Conservation (phyloP, 2,329 filamentous ascomycete species). For the Ophiognomonia clavigignenti-juglandacearum region DNA sequence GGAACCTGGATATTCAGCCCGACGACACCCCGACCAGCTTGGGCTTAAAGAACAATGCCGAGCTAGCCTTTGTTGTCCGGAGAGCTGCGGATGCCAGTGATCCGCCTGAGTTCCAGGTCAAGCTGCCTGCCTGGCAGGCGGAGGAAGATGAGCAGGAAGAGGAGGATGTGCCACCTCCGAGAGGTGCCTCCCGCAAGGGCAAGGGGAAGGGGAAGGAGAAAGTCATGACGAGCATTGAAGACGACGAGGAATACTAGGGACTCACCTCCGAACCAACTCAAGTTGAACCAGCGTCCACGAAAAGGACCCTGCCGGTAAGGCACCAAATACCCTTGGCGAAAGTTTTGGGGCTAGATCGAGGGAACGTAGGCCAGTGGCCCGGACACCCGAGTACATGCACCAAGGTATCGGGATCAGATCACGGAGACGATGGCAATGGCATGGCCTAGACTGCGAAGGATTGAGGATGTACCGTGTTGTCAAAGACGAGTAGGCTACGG, state of each 20-base stretch:
- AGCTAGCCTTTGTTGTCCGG: slow-evolving; percentile 46
- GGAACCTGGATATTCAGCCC: slow-evolving; percentile 33
- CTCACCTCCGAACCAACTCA: too few species aligned
- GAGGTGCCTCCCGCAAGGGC: slow-evolving; percentile 20
- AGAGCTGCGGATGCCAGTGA: slow-evolving; percentile 31
- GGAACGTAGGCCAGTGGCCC: too few species aligned
- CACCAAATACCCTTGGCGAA: too few species aligned
- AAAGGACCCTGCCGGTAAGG: too few species aligned
- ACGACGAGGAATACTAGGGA: slow-evolving; percentile 2
- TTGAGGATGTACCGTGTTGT: too few species aligned
- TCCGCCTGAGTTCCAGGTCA: slow-evolving; percentile 38
- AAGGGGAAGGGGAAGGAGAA: slow-evolving; percentile 13
- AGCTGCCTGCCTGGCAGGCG: slow-evolving; percentile 36
- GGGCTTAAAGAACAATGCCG: slow-evolving; percentile 41
- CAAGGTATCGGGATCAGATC: too few species aligned
- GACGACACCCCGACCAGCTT: slow-evolving; percentile 35
- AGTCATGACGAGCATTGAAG: slow-evolving; percentile 4
- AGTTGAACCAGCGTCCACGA: background rate
- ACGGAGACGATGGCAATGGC: too few species aligned
- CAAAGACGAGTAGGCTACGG: too few species aligned
- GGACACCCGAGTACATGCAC: too few species aligned
- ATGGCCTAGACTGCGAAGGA: too few species aligned
- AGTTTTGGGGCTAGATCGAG: too few species aligned
- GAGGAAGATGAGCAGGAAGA: slow-evolving; percentile 35
- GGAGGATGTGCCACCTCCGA: background rate